Percentiles rank a stretch among this genome's conserved stretches.
These are phyloP conservation scores for Solioccasus polychromus DNA, from an alignment of 768 basidiomycete genomes.

Conservation along the genomic window DNA sequence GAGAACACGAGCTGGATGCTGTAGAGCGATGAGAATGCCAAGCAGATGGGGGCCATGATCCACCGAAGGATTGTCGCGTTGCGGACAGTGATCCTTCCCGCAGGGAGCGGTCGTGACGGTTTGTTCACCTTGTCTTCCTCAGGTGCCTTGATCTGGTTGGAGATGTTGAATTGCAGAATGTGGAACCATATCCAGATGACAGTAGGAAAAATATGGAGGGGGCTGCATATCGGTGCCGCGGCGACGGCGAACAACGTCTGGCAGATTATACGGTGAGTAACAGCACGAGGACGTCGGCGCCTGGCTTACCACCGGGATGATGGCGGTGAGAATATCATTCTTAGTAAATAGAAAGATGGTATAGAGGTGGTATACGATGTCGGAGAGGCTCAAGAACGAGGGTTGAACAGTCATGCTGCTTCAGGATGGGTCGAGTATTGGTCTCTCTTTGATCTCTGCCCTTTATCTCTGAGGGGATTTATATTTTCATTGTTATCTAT, in stretches of 20 bases:
- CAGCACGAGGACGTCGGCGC: background rate
- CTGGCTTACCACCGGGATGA: constrained; percentile 44
- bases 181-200: constrained; percentile 46
- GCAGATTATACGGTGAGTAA: background rate
- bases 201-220: constrained; percentile 22
- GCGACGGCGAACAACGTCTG: constrained; percentile 34
- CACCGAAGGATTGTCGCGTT: constrained; percentile 38
- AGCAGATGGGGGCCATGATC: constrained; percentile 34
- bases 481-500: constrained; percentile 1
- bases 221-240: constrained; percentile 29
- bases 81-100: constrained; percentile 38
- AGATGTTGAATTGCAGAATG: constrained; percentile 41
- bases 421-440: background rate
- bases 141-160: constrained; percentile 41
- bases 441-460: background rate
- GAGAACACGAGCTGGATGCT: constrained; percentile 30
- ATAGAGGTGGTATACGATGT: constrained; percentile 24
- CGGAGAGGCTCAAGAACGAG: constrained; percentile 1
- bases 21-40: constrained; percentile 33
- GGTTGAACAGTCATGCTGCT: constrained; percentile 20
- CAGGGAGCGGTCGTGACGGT: constrained; percentile 43
- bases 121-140: constrained; percentile 46
- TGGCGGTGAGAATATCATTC: constrained; percentile 45
- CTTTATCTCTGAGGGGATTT: background rate
- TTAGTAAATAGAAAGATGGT: constrained; percentile 43